A percentile compares a stretch with the other conserved stretches of the same genome.
Conservation (phyloP, 176 grass and related monocot genomes). For the Thalia dealbata region DNA sequence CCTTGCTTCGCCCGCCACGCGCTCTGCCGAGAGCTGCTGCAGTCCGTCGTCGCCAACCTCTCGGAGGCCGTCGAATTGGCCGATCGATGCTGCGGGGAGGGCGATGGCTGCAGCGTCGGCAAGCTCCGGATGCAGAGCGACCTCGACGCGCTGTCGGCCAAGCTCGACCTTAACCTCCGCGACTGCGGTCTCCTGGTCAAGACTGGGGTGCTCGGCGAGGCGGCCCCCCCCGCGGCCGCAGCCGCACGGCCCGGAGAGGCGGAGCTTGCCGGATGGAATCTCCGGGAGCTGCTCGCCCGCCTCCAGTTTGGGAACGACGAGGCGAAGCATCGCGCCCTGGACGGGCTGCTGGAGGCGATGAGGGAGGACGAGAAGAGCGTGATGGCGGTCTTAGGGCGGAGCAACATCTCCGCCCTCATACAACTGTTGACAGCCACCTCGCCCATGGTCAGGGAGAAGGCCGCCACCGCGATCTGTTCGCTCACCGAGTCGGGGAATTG, state of each 20-base stretch:
- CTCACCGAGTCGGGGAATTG: constrained; percentile 70
- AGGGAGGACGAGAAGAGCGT: constrained; percentile 84
- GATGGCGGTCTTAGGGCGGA: constrained; percentile 53
- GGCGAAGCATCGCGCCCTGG: constrained; percentile 68
- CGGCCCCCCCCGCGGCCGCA: constrained; percentile 20
- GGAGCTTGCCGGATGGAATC: constrained; percentile 1
- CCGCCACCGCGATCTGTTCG: constrained; percentile 52
- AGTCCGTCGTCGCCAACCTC: constrained; percentile 9
- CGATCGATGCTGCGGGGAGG: background rate
- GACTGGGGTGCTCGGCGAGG: constrained; percentile 70
- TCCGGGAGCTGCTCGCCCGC: constrained; percentile 71
- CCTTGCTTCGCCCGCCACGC: constrained; percentile 20
- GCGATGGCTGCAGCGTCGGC: background rate
- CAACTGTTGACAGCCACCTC: constrained; percentile 67
- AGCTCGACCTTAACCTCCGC: constrained; percentile 79
- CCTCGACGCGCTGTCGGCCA: constrained; percentile 71
- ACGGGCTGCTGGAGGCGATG: constrained; percentile 60
- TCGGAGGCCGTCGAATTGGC: constrained; percentile 10
- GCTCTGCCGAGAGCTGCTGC: constrained; percentile 15
- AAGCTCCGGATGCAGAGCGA: constrained; percentile 56
- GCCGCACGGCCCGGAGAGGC: background rate
- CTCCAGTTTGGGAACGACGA: constrained; percentile 90
- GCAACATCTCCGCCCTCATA: constrained; percentile 73
- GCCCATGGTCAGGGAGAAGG: constrained; percentile 76
- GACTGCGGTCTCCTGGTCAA: constrained; percentile 86